Conservation (phyloP, 208 protist species). For the Trichomonas gallinae region DNA sequence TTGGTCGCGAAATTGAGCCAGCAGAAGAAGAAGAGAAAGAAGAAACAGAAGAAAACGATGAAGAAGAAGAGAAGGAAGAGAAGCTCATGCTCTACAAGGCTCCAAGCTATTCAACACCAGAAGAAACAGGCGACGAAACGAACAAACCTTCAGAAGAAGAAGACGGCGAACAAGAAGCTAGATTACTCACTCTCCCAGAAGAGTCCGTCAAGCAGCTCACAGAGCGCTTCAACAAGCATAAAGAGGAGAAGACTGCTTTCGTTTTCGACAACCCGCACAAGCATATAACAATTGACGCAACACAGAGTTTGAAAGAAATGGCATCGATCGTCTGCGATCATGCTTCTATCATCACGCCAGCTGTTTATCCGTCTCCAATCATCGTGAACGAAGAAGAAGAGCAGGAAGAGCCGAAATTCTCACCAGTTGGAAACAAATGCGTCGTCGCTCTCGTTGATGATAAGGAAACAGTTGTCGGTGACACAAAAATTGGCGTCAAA, state of each 20-base stretch:
- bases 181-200: not conserved
- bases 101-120: not conserved
- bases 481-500: not conserved
- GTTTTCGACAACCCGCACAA: not conserved
- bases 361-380: not conserved
- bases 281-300: not conserved
- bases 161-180: not conserved
- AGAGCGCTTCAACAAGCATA: not conserved
- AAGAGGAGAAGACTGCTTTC: not conserved
- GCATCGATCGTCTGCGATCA: not conserved
- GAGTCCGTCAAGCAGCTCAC: not conserved
- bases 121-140: not conserved
- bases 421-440: not conserved
- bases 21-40: not conserved
- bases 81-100: not conserved
- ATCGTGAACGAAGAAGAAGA: not conserved
- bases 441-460: not conserved
- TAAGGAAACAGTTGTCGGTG: not conserved
- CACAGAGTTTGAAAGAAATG: constrained; percentile 2
- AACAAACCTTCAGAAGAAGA: not conserved
- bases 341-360: not conserved
- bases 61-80: not conserved
- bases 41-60: not conserved
- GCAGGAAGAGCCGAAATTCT: not conserved
- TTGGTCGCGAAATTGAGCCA: not conserved